Evolutionary conservation across 306 rosid species (phyloP).

Genomic region (Dalbergia oliveri): DNA sequence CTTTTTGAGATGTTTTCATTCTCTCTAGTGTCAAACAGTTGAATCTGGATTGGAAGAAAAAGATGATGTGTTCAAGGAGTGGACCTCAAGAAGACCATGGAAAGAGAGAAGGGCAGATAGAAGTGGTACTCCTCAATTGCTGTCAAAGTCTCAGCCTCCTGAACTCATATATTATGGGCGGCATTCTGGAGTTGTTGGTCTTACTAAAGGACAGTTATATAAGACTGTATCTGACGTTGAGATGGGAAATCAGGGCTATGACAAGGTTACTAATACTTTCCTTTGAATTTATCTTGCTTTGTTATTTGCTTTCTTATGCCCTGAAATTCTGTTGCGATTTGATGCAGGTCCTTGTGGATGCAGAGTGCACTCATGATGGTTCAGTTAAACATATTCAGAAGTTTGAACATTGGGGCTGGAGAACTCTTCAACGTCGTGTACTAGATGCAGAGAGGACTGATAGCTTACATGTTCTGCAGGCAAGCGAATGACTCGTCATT

Average conservation of each 20-base stretch:
- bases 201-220: constrained; percentile 64
- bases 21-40: constrained; percentile 71
- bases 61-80: constrained; percentile 69
- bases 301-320: constrained; percentile 35
- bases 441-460: constrained; percentile 89
- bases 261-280: constrained; percentile 63
- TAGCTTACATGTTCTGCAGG: constrained; percentile 79
- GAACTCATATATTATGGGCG: constrained; percentile 87
- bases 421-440: constrained; percentile 79
- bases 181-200: constrained; percentile 81
- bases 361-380: constrained; percentile 99
- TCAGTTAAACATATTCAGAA: constrained; percentile 89
- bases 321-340: constrained; percentile 36
- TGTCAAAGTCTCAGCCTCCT: constrained; percentile 59
- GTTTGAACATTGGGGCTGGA: constrained; percentile 96
- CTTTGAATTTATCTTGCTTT: constrained; percentile 26
- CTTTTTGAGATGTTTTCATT: constrained; percentile 59
- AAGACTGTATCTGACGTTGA: constrained; percentile 55
- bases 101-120: constrained; percentile 76
- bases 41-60: constrained; percentile 59
- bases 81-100: constrained; percentile 90
- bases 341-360: constrained; percentile 91
- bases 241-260: constrained; percentile 69
- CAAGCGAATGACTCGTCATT: constrained; percentile 47
- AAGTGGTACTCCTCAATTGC: constrained; percentile 47